Evolutionary conservation across 257 asterid species (phyloP).

Genomic region (Ocimum tenuiflorum): DNA sequence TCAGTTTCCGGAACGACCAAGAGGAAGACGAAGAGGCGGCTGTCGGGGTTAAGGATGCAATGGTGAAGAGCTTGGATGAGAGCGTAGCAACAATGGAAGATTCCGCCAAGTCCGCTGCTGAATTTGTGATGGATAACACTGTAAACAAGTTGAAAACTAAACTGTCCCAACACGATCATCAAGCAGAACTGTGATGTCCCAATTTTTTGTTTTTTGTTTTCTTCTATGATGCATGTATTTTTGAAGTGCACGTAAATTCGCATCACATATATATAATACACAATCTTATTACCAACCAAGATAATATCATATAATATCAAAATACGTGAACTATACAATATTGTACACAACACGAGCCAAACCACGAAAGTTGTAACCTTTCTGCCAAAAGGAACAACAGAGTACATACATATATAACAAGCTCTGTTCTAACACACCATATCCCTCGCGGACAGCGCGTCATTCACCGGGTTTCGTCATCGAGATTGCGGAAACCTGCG

Average conservation of each 20-base stretch:
- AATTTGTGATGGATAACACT: too few relatives aligned
- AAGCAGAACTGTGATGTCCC: too few relatives aligned
- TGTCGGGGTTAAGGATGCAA: slow-evolving; percentile 36
- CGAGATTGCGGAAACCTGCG: slow-evolving; percentile 96
- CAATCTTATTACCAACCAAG: not conserved
- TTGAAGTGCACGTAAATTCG: not conserved
- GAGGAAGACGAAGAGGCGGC: not conserved
- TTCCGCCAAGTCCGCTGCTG: slow-evolving; percentile 27
- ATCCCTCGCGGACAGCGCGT: not conserved
- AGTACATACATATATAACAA: too few relatives aligned
- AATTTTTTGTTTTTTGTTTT: too few relatives aligned
- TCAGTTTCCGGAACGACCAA: slow-evolving; percentile 10
- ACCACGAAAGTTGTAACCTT: not conserved
- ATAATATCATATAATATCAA: too few relatives aligned
- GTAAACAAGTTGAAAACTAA: too few relatives aligned
- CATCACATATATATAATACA: too few relatives aligned
- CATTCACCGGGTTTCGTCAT: slow-evolving; percentile 75
- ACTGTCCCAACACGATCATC: too few relatives aligned
- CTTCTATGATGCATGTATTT: too few relatives aligned
- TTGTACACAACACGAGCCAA: not conserved
- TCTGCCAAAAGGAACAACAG: not conserved
- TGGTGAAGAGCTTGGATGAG: slow-evolving; percentile 33
- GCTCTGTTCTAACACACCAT: not conserved
- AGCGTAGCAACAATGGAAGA: slow-evolving; percentile 24
- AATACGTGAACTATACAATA: not conserved